Evolutionary conservation across 1,139 yeast species (phyloP).

Genomic region (Hyphopichia burtonii): DNA sequence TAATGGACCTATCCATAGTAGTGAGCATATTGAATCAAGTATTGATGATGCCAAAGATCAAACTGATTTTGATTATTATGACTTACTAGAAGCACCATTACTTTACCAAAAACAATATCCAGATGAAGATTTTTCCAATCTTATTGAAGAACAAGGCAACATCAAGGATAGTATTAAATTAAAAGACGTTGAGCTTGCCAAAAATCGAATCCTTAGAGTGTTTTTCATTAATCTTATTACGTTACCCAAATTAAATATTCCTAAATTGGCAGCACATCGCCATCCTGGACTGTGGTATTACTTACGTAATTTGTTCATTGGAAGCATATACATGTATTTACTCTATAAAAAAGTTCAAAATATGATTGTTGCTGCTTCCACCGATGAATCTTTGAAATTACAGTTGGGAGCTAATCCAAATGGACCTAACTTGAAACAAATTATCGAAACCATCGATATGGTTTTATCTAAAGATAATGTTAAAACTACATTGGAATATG

Average conservation of each 20-base stretch:
- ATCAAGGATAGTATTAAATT: conserved; percentile 16
- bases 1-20: background rate
- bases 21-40: background rate
- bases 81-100: conserved; percentile 29
- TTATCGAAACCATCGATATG: conserved; percentile 16
- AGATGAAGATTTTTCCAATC: conserved; percentile 34
- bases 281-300: conserved; percentile 47
- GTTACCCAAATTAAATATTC: conserved; percentile 34
- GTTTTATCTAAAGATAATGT: conserved; percentile 26
- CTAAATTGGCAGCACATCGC: conserved; percentile 38
- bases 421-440: conserved; percentile 9
- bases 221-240: conserved; percentile 28
- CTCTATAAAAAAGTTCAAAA: conserved; percentile 33
- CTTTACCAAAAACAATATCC: conserved; percentile 27
- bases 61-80: conserved; percentile 23
- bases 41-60: conserved; percentile 1
- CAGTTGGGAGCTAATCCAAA: conserved; percentile 5
- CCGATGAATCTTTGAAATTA: conserved; percentile 8
- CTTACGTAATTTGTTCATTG: conserved; percentile 39
- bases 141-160: conserved; percentile 18
- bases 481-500: conserved; percentile 29
- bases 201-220: conserved; percentile 20
- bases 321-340: conserved; percentile 38
- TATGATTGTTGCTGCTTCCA: conserved; percentile 12
- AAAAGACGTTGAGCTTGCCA: conserved; percentile 17